These are phyloP conservation scores for Zygosaccharomyces sapae DNA, from an alignment of 1,139 yeast genomes.

Conservation along the genomic window DNA sequence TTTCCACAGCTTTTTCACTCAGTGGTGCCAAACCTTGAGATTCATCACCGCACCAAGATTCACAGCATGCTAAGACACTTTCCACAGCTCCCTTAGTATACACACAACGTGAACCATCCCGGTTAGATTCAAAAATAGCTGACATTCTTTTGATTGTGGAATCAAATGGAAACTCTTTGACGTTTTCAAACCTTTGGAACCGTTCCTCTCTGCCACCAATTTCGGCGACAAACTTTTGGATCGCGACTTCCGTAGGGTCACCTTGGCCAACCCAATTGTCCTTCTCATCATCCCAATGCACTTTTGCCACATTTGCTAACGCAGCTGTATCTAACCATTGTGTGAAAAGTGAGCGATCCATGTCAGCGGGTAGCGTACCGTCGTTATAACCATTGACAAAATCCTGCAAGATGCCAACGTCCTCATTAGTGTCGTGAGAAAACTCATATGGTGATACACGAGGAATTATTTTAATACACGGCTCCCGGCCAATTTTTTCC, in stretches of 20 bases:
- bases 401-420: constrained; percentile 44
- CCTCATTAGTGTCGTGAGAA: constrained; percentile 51
- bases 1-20: constrained; percentile 46
- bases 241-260: constrained; percentile 92
- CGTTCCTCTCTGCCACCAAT: constrained; percentile 48
- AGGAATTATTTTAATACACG: constrained; percentile 48
- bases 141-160: constrained; percentile 91
- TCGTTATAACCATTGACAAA: constrained; percentile 41
- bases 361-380: constrained; percentile 40
- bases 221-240: constrained; percentile 50
- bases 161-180: constrained; percentile 82
- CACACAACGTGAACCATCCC: constrained; percentile 55
- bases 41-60: constrained; percentile 50
- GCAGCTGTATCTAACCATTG: constrained; percentile 67
- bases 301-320: constrained; percentile 77
- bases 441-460: constrained; percentile 44
- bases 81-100: constrained; percentile 91
- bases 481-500: constrained; percentile 59
- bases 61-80: constrained; percentile 59
- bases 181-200: constrained; percentile 27
- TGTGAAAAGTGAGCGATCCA: constrained; percentile 43
- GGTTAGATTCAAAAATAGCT: constrained; percentile 48
- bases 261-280: constrained; percentile 60
- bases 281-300: constrained; percentile 57
- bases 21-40: constrained; percentile 51